Base-by-base conservation (phyloP, 345 rosid genomes). In the Eutrema japonicum region DNA sequence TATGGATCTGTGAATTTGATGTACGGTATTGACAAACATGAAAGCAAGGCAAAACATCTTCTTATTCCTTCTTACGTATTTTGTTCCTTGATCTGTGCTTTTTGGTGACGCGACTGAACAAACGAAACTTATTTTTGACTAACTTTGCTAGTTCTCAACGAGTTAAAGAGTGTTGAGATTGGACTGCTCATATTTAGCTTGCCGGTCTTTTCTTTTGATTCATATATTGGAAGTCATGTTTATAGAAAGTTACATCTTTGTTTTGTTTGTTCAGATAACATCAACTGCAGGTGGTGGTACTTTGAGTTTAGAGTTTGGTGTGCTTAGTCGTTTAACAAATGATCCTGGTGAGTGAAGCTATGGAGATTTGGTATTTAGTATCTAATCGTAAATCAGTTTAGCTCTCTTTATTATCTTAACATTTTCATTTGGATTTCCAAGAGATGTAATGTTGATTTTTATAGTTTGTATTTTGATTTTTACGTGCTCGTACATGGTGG, bases 201-300 rank as follows among this genome's bases (percentile, higher is more conserved):
- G 2, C 14, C 4, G 6, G 12, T 47, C 33, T 4, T 41, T 66
- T 73, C 5, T 10, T 37, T 64, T 32, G 9, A 64, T 48, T 41
- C 30, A 18, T 58, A 3, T 38, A 36, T 3, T 49, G 63, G 38
- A 51, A 62, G 52, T 51, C 66, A 30, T 54, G 45, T 32, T 18
- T 68, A 57, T 35, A 75, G 27, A 57, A 59, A 49, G 36, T 68
- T 60, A 16, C 53, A 63, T 26, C 46, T 76, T 66, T 81, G 46
- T 51, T 58, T 40, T 73, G 61, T 81, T 68, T 82, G 64, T 83
- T 70, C 78, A 95, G 99, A 85, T 95, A 79, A 95, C 99, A 53
- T 92, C 98, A 63, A 95, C 99, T 8, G 99, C 99, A 48, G 99
- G 99, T 72, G 99, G 99, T 64, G 99, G 96, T 79, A 95, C 99